Conservation (phyloP, 371 early-diverging fungal species). For the Mucor indicus region DNA sequence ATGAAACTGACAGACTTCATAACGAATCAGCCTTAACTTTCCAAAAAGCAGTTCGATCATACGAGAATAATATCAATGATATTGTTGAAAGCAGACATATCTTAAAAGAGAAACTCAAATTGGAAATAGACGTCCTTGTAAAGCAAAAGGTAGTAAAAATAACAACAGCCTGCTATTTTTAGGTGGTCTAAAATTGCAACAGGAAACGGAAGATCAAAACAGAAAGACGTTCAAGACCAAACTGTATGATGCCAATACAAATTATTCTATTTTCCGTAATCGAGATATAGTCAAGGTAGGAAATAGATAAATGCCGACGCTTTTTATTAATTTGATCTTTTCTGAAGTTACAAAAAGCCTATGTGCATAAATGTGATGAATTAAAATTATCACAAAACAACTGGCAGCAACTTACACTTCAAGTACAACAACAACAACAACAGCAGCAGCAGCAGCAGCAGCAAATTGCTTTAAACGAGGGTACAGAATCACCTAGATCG, state of each 20-base stretch:
- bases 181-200: background rate
- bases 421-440: constrained; percentile 20
- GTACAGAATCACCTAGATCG: background rate
- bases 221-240: constrained; percentile 28
- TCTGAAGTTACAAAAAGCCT: constrained; percentile 42
- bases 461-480: background rate
- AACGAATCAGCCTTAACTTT: constrained; percentile 10
- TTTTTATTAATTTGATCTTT: background rate
- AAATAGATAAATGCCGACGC: background rate
- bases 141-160: constrained; percentile 11
- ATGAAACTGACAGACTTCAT: constrained; percentile 17
- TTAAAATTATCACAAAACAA: constrained; percentile 24
- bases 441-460: constrained; percentile 7
- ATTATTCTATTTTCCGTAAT: constrained; percentile 34
- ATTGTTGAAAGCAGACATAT: constrained; percentile 20
- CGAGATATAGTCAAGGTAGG: constrained; percentile 43
- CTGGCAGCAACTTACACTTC: too few relatives aligned
- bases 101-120: constrained; percentile 16
- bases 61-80: constrained; percentile 28
- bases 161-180: background rate
- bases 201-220: constrained; percentile 34
- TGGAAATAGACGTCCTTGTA: constrained; percentile 16
- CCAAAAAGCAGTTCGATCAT: constrained; percentile 27
- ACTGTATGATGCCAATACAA: constrained; percentile 28
- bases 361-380: constrained; percentile 33